Evolutionary conservation across 371 early-diverging fungal genomes (phyloP).

Genomic region (Coemansia linderi): DNA sequence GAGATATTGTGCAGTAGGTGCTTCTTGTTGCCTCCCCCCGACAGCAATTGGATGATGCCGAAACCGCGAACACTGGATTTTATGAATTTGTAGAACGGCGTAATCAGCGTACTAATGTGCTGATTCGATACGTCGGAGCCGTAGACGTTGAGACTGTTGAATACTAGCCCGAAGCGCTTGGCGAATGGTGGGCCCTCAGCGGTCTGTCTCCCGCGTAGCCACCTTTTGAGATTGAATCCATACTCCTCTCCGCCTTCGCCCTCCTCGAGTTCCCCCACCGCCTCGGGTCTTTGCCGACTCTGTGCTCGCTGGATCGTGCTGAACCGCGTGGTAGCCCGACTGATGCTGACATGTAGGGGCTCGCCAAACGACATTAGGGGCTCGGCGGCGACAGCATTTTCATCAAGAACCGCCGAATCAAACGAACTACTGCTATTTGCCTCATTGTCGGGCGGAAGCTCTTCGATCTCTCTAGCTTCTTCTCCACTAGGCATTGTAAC

Average conservation of each 20-base stretch:
- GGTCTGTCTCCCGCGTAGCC: slow-evolving; percentile 29
- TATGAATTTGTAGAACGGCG: slow-evolving; percentile 56
- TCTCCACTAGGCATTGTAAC: background rate
- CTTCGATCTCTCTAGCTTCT: background rate
- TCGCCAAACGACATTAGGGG: slow-evolving; percentile 44
- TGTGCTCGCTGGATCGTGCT: slow-evolving; percentile 40
- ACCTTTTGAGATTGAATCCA: slow-evolving; percentile 18
- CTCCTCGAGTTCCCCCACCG: background rate
- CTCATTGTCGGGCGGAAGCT: background rate
- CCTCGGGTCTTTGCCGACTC: slow-evolving; percentile 6
- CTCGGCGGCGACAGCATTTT: background rate
- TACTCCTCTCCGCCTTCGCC: slow-evolving; percentile 6
- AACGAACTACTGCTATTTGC: background rate
- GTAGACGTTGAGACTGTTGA: slow-evolving; percentile 36
- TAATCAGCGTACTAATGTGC: slow-evolving; percentile 48
- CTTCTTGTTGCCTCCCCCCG: slow-evolving; percentile 21
- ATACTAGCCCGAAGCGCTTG: slow-evolving; percentile 47
- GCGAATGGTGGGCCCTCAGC: slow-evolving; percentile 31
- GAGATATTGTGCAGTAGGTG: slow-evolving; percentile 59
- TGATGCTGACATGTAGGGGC: slow-evolving; percentile 47
- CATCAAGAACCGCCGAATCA: background rate
- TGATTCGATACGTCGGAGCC: slow-evolving; percentile 34
- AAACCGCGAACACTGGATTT: slow-evolving; percentile 34
- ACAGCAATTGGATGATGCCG: slow-evolving; percentile 32
- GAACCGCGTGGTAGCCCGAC: slow-evolving; percentile 33